Conservation (phyloP, 108 stramenopile genomes). For the Poteriospumella lacustris region DNA sequence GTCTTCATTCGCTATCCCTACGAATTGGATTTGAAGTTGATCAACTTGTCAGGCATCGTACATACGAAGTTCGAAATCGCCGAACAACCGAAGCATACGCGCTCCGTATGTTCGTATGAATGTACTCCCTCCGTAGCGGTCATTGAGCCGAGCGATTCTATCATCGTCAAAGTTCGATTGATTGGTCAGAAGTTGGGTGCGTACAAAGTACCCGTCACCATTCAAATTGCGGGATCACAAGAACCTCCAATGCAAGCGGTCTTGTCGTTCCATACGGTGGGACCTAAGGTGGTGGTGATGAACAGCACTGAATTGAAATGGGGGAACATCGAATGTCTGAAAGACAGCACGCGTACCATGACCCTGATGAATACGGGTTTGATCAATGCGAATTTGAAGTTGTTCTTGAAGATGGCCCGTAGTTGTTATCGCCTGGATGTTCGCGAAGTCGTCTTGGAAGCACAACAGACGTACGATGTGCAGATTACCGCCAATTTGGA, state of each 20-base stretch:
- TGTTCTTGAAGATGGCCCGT: conserved; percentile 50
- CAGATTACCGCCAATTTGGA: conserved; percentile 52
- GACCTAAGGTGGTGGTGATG: conserved; percentile 44
- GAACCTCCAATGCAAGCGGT: conserved; percentile 54
- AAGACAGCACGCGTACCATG: conserved; percentile 28
- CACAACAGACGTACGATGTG: conserved; percentile 41
- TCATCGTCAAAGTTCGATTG: conserved; percentile 45
- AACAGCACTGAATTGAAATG: conserved; percentile 45
- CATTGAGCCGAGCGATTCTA: conserved; percentile 27
- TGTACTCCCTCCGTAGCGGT: conserved; percentile 16
- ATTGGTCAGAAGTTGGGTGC: conserved; percentile 47
- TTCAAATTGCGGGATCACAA: conserved; percentile 44
- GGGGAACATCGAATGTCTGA: conserved; percentile 58
- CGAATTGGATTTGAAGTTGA: conserved; percentile 35
- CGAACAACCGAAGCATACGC: conserved; percentile 44
- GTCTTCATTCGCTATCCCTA: conserved; percentile 61
- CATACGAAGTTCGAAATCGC: conserved; percentile 46
- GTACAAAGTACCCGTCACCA: conserved; percentile 50
- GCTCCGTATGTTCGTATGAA: conserved; percentile 33
- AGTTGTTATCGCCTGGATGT: conserved; percentile 55
- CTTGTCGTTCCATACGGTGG: conserved; percentile 39
- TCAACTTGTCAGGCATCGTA: conserved; percentile 44
- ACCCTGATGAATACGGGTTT: conserved; percentile 42
- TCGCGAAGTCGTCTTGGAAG: conserved; percentile 55
- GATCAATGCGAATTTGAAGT: conserved; percentile 57